Evolutionary conservation across 805 yeast genomes (phyloP), one percentile per base, ranked within the genome.

Genomic region (Ogataea pini): DNA sequence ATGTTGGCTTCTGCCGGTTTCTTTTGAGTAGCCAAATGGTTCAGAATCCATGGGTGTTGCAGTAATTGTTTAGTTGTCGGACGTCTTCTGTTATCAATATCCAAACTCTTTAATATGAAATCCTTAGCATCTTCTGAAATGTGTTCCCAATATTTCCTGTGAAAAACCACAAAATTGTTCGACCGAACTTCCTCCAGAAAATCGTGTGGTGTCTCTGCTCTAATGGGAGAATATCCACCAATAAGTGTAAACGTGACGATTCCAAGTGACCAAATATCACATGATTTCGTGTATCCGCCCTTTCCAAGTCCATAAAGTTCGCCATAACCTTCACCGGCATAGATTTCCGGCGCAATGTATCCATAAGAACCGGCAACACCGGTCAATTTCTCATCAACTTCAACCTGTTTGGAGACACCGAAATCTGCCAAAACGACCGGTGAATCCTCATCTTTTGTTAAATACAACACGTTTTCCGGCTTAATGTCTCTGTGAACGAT

Each of bases 201-300:
- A 47, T 87, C 95, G 46, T 76, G 78, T 1, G 86, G 89, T 40
- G 80, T 84, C 62, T 91, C 97, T 0, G 96, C 82, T 43, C 91
- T 72, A 67, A 92, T 89, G 3, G 98, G 97, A 5, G 96, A 85
- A 64, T 90, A 89, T 0, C 99, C 99, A 57, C 94, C 89, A 38
- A 92, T 73, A 39, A 91, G 70, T 0, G 97, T 91, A 67, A 89
- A 94, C 0, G 96, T 81, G 38, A 92, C 89, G 7, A 92, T 96
- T 29, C 99, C 99, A 33, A 92, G 64, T 1, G 96, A 86, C 99
- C 99, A 92, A 47, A 92, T 79, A 65, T 92, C 99, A 69, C 97
- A 92, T 1, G 97, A 92, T 60, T 87, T 89, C 33, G 97, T 96
- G 68, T 92, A 97, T 7, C 97, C 98, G 13, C 60, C 64, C 45